Conservation (phyloP, 352 stramenopile genomes). For the Phytophthora chlamydospora region DNA sequence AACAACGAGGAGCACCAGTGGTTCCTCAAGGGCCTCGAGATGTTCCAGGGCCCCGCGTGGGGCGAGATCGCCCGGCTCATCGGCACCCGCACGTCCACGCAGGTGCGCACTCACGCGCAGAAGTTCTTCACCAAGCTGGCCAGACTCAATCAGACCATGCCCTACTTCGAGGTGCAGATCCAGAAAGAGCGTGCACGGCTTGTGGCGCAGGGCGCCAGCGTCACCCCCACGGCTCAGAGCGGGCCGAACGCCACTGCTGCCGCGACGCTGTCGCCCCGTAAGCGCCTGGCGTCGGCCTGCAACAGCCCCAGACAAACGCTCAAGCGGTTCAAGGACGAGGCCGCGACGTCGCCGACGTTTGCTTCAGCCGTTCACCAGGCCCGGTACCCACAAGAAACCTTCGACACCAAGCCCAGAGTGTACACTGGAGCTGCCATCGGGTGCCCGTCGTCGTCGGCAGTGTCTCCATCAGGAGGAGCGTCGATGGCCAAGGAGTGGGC, state of each 20-base stretch:
- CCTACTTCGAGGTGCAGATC: slow-evolving; percentile 81
- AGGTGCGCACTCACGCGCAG: slow-evolving; percentile 87
- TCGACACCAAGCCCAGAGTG: slow-evolving; percentile 10
- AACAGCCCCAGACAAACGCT: slow-evolving; percentile 25
- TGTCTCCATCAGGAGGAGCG: slow-evolving; percentile 8
- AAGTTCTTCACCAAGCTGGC: slow-evolving; percentile 91
- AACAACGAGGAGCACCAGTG: slow-evolving; percentile 75
- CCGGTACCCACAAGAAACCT: slow-evolving; percentile 8
- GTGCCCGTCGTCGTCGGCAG: not conserved
- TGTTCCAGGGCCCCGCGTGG: slow-evolving; percentile 82
- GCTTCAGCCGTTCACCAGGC: not conserved
- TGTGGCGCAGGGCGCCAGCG: slow-evolving; percentile 53
- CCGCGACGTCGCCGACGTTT: slow-evolving; percentile 9
- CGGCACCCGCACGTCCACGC: slow-evolving; percentile 81
- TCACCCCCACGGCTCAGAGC: slow-evolving; percentile 53
- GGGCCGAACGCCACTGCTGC: slow-evolving; percentile 37
- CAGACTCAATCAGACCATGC: slow-evolving; percentile 71
- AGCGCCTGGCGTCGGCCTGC: slow-evolving; percentile 37
- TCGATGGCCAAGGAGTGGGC: slow-evolving; percentile 19
- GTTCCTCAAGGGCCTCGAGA: slow-evolving; percentile 83
- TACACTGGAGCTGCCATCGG: slow-evolving; percentile 4
- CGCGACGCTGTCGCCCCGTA: slow-evolving; percentile 53
- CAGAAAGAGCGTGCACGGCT: slow-evolving; percentile 69
- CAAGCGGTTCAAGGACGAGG: slow-evolving; percentile 28
- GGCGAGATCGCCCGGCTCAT: slow-evolving; percentile 86